Percentiles rank a stretch among this genome's conserved stretches.
Conservation (phyloP, 1,284 basidiomycete species). For the Porodaedalea pini region DNA sequence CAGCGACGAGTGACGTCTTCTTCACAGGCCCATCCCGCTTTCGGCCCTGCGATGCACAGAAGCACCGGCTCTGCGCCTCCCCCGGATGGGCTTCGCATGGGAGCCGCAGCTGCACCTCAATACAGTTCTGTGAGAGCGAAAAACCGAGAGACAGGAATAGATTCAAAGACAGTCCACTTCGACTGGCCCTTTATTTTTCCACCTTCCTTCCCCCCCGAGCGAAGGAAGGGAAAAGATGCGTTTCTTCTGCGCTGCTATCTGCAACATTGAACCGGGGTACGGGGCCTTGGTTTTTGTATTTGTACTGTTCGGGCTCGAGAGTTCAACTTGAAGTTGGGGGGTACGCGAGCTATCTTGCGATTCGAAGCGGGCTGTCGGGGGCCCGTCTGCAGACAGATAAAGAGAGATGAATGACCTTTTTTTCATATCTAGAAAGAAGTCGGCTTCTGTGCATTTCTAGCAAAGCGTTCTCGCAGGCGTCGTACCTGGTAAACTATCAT, state of each 20-base stretch:
- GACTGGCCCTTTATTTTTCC: background rate
- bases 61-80: background rate
- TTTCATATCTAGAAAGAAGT: background rate
- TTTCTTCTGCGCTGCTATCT: too few relatives aligned
- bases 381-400: background rate
- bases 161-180: slow-evolving; percentile 4
- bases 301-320: background rate
- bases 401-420: background rate
- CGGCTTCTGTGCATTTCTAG: too few relatives aligned
- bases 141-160: slow-evolving; percentile 1
- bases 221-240: background rate
- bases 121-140: background rate
- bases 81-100: background rate
- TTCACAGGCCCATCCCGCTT: background rate
- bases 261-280: background rate
- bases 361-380: background rate
- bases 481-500: too few relatives aligned
- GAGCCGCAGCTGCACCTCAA: background rate
- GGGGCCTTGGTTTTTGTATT: background rate
- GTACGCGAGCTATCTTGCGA: background rate
- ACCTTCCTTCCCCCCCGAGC: background rate
- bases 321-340: too few relatives aligned
- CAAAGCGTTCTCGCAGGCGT: too few relatives aligned
- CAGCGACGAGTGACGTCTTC: slow-evolving; percentile 7
- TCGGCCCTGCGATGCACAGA: slow-evolving; percentile 1